These are phyloP conservation scores for Fraxinus platypoda DNA, from an alignment of 305 asterid genomes.

Conservation along the genomic window DNA sequence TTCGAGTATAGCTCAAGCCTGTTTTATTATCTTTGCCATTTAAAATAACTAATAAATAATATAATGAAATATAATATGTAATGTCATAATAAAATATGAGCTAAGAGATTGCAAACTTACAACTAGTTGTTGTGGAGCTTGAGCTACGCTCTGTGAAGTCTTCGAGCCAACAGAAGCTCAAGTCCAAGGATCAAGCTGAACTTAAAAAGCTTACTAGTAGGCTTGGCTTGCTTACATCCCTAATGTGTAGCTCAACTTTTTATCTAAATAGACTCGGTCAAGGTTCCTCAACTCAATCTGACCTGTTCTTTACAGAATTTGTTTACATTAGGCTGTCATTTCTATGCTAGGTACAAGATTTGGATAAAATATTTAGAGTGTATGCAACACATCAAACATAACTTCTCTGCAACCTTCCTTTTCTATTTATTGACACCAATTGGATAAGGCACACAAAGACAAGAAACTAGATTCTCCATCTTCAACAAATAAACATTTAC, in stretches of 20 bases:
- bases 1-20: not conserved
- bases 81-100: not conserved
- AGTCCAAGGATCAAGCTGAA: not conserved
- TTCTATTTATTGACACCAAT: slow-evolving; percentile 29
- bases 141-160: not conserved
- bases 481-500: slow-evolving; percentile 23
- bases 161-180: not conserved
- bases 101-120: not conserved
- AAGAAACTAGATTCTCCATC: slow-evolving; percentile 43
- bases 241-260: not conserved
- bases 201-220: not conserved
- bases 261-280: not conserved
- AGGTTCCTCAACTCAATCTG: not conserved
- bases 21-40: not conserved
- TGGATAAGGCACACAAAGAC: slow-evolving; percentile 46
- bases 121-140: not conserved
- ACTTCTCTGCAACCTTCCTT: slow-evolving; percentile 9
- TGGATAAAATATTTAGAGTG: not conserved
- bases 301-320: not conserved
- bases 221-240: not conserved
- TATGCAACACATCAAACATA: not conserved
- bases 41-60: not conserved
- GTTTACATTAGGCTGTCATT: not conserved
- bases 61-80: not conserved
- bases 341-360: not conserved